These are phyloP conservation scores for Sporothrix inflata DNA, from an alignment of 2,329 filamentous ascomycete genomes.

Conservation along the genomic window DNA sequence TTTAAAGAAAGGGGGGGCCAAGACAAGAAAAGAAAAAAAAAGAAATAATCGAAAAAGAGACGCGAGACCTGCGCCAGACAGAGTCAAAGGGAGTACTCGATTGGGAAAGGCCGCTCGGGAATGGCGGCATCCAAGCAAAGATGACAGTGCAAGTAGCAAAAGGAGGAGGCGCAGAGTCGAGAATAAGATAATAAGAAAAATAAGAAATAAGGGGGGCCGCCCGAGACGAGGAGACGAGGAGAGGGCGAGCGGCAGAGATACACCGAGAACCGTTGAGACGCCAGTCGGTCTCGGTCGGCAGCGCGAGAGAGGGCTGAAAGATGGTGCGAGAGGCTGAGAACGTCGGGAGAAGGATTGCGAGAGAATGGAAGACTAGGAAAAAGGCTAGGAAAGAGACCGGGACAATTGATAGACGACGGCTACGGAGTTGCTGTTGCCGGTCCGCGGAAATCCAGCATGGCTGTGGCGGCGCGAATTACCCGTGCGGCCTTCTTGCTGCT, in stretches of 20 bases:
- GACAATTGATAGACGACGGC: constrained; percentile 6
- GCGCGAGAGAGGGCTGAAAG: not conserved
- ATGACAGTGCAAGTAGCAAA: constrained; percentile 9
- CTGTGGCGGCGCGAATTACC: not conserved
- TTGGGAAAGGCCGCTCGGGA: constrained; percentile 14
- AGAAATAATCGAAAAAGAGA: not conserved
- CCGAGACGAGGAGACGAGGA: not conserved
- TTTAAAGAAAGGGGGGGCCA: not conserved
- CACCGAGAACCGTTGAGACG: constrained; percentile 11
- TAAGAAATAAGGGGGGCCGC: not conserved
- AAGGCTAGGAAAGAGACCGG: not conserved
- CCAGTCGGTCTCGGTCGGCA: constrained; percentile 12
- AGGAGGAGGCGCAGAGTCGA: not conserved
- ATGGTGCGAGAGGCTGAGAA: constrained; percentile 2
- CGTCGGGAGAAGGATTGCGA: constrained; percentile 3
- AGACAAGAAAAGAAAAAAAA: not conserved
- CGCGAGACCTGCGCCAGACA: constrained; percentile 11
- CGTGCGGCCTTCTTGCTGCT: not conserved
- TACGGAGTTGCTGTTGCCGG: constrained; percentile 14
- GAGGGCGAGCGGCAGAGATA: not conserved
- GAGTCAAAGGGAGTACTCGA: constrained; percentile 1
- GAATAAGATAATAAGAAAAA: not conserved
- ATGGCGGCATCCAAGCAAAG: constrained; percentile 5
- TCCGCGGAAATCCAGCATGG: constrained; percentile 11
- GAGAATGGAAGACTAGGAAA: not conserved